These are phyloP conservation scores for Vachellia collinsii DNA, from an alignment of 306 rosid genomes.

Conservation along the genomic window DNA sequence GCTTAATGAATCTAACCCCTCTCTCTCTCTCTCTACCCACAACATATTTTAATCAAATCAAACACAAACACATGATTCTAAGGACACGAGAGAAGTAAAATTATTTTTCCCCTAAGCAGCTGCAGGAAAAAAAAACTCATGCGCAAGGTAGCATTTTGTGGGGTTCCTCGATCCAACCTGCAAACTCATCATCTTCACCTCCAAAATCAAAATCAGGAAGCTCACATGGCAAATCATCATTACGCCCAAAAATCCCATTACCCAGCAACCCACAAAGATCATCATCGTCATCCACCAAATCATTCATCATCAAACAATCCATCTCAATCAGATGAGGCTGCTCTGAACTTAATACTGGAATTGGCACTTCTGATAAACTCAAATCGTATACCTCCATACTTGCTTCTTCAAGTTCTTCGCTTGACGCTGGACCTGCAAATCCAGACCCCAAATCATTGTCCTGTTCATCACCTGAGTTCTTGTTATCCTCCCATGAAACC, in stretches of 20 bases:
- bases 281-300: constrained; percentile 35
- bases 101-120: too few species aligned
- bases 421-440: background rate
- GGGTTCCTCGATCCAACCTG: too few species aligned
- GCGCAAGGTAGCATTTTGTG: too few species aligned
- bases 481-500: constrained; percentile 7
- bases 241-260: constrained; percentile 50
- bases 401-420: constrained; percentile 9
- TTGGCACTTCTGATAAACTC: background rate
- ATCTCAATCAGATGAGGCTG: constrained; percentile 38
- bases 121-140: too few species aligned
- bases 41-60: too few species aligned
- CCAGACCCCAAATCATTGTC: background rate
- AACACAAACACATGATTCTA: too few species aligned
- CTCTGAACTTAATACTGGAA: constrained; percentile 36
- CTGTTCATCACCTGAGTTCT: constrained; percentile 28
- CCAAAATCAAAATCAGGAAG: constrained; percentile 54
- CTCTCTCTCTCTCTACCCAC: too few species aligned
- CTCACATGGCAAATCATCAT: constrained; percentile 49
- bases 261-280: constrained; percentile 53
- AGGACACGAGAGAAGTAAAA: too few species aligned
- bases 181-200: too few species aligned
- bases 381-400: background rate
- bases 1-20: too few species aligned
- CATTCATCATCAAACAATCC: constrained; percentile 40